Conservation (phyloP, 768 basidiomycete species). For the Leccinum uliginosum region DNA sequence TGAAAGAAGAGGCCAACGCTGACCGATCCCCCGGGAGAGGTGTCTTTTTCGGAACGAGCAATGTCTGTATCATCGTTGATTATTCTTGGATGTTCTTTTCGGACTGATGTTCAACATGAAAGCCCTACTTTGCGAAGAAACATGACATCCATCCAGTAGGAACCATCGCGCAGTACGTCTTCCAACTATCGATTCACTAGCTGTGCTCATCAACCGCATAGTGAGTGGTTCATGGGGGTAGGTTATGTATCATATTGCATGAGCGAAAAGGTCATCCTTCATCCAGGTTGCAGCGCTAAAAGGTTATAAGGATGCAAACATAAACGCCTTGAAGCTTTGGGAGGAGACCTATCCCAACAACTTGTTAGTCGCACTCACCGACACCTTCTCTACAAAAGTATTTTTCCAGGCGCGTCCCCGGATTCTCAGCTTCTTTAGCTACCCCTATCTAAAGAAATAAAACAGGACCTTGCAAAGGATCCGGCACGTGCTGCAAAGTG, state of each 20-base stretch:
- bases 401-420: slow-evolving; percentile 68
- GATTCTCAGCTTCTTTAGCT: background rate
- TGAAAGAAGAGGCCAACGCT: slow-evolving; percentile 67
- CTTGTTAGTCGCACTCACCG: slow-evolving; percentile 79
- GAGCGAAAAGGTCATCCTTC: background rate
- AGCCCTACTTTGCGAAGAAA: slow-evolving; percentile 85
- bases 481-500: slow-evolving; percentile 64
- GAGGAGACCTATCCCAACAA: slow-evolving; percentile 61
- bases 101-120: background rate
- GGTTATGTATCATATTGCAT: slow-evolving; percentile 12
- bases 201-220: slow-evolving; percentile 24
- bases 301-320: slow-evolving; percentile 78
- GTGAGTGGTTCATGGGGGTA: slow-evolving; percentile 93
- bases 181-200: background rate
- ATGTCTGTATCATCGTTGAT: slow-evolving; percentile 46
- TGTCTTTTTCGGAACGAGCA: slow-evolving; percentile 69
- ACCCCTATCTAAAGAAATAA: background rate
- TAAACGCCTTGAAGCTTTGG: slow-evolving; percentile 79
- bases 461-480: slow-evolving; percentile 55
- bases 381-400: slow-evolving; percentile 85
- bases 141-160: slow-evolving; percentile 66
- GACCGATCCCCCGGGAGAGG: slow-evolving; percentile 48
- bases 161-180: slow-evolving; percentile 79
- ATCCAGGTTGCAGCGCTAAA: slow-evolving; percentile 72
- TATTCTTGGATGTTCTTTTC: background rate